Conservation (phyloP, 75 land plant species). For the Isoetes taiwanensis region DNA sequence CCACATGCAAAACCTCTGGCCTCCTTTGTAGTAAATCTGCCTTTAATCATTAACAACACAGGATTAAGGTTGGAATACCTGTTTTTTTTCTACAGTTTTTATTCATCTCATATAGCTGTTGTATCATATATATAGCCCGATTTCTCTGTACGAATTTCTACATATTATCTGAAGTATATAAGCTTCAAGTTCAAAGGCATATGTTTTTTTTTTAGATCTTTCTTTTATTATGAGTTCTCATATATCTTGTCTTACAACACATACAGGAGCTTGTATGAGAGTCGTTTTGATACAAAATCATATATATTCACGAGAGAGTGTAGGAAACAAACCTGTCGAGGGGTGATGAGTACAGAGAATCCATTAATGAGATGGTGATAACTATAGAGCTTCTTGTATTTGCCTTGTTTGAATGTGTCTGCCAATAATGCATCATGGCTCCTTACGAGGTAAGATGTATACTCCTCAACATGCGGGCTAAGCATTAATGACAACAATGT, state of each 20-base stretch:
- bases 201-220: too few relatives aligned
- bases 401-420: constrained; percentile 34
- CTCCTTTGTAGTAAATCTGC: constrained; percentile 46
- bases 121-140: too few relatives aligned
- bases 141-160: neutral
- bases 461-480: constrained; percentile 3
- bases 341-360: constrained; percentile 52
- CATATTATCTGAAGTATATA: neutral
- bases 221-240: too few relatives aligned
- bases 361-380: constrained; percentile 83
- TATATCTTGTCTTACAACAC: too few relatives aligned
- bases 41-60: constrained; percentile 15
- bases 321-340: constrained; percentile 41
- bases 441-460: neutral
- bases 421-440: neutral
- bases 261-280: neutral
- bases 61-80: too few relatives aligned
- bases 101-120: too few relatives aligned
- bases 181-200: too few relatives aligned
- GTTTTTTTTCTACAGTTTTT: too few relatives aligned
- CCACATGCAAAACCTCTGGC: constrained; percentile 51
- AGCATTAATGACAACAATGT: neutral
- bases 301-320: neutral
- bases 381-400: constrained; percentile 68
- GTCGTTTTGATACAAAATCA: neutral